Conservation (phyloP, 2,329 filamentous ascomycete genomes). For the Colletotrichum kahawae region DNA sequence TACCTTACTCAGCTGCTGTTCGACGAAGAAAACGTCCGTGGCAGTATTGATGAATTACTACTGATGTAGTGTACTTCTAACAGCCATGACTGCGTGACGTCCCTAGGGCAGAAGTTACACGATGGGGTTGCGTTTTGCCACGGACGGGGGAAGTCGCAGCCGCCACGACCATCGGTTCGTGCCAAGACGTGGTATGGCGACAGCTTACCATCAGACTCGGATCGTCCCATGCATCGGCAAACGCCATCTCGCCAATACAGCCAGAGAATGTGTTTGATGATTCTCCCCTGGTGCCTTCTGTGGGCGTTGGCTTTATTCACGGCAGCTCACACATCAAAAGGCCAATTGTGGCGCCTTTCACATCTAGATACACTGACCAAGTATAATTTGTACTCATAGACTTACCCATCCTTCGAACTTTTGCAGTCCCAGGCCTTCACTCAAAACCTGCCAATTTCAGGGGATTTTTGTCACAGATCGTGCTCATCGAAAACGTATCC, state of each 20-base stretch:
- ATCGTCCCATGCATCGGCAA: neutral
- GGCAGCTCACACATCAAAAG: neutral
- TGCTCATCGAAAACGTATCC: neutral
- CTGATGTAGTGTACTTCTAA: neutral
- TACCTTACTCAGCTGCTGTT: neutral
- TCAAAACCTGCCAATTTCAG: neutral
- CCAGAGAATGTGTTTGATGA: neutral
- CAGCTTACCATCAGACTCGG: neutral
- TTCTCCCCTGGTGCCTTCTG: neutral
- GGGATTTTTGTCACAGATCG: rapidly evolving
- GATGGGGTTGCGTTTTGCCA: neutral
- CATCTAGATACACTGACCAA: neutral
- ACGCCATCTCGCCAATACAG: neutral
- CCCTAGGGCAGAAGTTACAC: rapidly evolving
- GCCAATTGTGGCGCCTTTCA: neutral
- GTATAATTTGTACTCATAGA: neutral
- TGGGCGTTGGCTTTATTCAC: neutral
- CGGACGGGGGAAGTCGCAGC: neutral
- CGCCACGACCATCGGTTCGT: slow-evolving; percentile 12
- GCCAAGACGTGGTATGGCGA: neutral
- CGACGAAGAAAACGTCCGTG: neutral
- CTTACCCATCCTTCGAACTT: neutral
- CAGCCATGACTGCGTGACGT: neutral
- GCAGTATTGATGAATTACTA: neutral
- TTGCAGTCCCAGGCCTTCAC: neutral